Evolutionary conservation across 345 rosid genomes (phyloP).

Genomic region (Arabidopsis arenosa): DNA sequence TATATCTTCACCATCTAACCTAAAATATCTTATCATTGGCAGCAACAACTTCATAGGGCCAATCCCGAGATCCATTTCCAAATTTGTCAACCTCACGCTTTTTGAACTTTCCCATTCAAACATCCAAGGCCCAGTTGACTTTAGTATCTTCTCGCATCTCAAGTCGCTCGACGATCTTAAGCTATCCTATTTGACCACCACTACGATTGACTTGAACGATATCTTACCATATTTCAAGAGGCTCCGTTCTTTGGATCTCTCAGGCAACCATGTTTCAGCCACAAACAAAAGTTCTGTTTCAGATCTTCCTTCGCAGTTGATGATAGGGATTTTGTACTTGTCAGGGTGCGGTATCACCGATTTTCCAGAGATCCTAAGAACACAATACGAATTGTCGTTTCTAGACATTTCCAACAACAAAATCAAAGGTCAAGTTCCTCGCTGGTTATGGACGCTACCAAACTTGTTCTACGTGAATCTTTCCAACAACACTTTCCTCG

Average conservation of each 20-base stretch:
- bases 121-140: neutral
- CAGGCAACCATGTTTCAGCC: slow-evolving; percentile 4
- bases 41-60: neutral
- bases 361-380: slow-evolving; percentile 24
- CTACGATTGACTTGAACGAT: neutral
- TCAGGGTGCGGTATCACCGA: slow-evolving; percentile 16
- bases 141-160: neutral
- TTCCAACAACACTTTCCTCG: neutral
- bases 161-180: neutral
- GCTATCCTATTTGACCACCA: neutral
- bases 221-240: neutral
- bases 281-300: neutral
- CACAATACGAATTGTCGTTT: fast-evolving
- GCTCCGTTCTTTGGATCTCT: neutral
- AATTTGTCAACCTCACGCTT: neutral
- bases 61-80: slow-evolving; percentile 7
- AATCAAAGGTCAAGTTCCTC: slow-evolving; percentile 29
- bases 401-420: slow-evolving; percentile 27
- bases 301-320: neutral
- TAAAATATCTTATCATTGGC: too few species aligned
- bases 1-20: neutral
- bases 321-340: fast-evolving
- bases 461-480: fast-evolving
- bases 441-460: slow-evolving; percentile 11
- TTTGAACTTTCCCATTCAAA: neutral